Percentiles rank a stretch among this genome's conserved stretches.
These are phyloP conservation scores for Tetrahymena borealis DNA, from an alignment of 73 alveolate genomes.

Conservation along the genomic window DNA sequence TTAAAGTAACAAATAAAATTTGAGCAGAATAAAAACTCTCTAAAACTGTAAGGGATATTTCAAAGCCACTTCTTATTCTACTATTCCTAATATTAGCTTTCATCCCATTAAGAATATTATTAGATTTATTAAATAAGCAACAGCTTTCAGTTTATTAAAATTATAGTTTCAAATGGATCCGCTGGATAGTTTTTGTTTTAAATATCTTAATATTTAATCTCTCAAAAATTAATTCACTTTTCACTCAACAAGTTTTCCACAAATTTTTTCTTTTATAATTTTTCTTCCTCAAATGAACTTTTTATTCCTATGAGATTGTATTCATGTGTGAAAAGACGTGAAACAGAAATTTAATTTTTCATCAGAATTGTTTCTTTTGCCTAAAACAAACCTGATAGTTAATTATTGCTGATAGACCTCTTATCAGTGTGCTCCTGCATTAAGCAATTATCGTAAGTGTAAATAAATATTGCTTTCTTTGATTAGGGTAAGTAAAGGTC, in stretches of 20 bases:
- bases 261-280: neutral
- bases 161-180: too few species aligned
- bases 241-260: neutral
- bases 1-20: too few species aligned
- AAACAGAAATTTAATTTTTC: neutral
- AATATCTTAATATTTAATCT: too few species aligned
- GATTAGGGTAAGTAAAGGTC: neutral
- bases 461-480: neutral
- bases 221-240: too few species aligned
- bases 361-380: neutral
- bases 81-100: too few species aligned
- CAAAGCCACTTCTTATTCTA: too few species aligned
- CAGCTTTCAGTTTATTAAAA: too few species aligned
- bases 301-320: neutral
- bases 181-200: too few species aligned
- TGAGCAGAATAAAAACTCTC: too few species aligned
- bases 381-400: neutral
- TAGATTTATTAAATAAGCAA: too few species aligned
- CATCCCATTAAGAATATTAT: too few species aligned
- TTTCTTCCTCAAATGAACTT: neutral
- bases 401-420: neutral
- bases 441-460: neutral
- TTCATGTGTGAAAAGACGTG: neutral
- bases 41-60: too few species aligned
- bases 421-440: neutral